Evolutionary conservation across 1,284 basidiomycete species (phyloP).

Genomic region (Wolfiporia cocos): DNA sequence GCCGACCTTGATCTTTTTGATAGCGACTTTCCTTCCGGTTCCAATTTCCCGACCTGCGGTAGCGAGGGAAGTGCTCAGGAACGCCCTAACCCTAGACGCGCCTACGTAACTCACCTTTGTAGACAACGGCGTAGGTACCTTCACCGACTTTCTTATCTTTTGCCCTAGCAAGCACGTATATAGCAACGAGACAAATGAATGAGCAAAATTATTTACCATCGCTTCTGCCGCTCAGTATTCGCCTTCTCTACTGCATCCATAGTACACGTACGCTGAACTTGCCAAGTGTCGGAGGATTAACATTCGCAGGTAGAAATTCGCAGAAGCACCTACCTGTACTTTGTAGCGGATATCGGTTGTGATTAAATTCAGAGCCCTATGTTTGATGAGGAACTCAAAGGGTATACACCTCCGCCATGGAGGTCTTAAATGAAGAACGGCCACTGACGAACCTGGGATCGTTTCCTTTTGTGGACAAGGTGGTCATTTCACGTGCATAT

Average conservation of each 20-base stretch:
- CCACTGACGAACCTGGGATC: no score
- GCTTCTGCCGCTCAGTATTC: constrained; percentile 61
- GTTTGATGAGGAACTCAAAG: no score
- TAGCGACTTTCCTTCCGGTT: constrained; percentile 80
- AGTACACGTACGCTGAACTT: no score
- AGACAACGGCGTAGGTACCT: constrained; percentile 97
- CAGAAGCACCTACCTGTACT: no score
- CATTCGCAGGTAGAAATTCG: no score
- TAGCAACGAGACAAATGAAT: not conserved
- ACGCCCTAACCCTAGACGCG: not conserved
- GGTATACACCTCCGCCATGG: no score
- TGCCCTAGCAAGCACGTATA: constrained; percentile 39
- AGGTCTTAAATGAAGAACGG: no score
- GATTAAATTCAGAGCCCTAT: no score
- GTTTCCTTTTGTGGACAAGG: no score
- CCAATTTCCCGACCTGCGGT: constrained; percentile 67
- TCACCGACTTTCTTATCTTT: constrained; percentile 92
- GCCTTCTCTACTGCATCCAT: constrained; percentile 79
- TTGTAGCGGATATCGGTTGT: no score
- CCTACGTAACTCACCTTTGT: constrained; percentile 56
- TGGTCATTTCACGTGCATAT: no score
- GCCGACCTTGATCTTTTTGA: constrained; percentile 98
- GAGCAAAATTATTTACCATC: constrained; percentile 43
- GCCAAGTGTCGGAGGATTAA: no score
- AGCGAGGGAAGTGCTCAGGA: not conserved